Evolutionary conservation across 306 rosid genomes (phyloP), one percentile per base, ranked within the genome.

Genomic region (Sicyos baderoa): DNA sequence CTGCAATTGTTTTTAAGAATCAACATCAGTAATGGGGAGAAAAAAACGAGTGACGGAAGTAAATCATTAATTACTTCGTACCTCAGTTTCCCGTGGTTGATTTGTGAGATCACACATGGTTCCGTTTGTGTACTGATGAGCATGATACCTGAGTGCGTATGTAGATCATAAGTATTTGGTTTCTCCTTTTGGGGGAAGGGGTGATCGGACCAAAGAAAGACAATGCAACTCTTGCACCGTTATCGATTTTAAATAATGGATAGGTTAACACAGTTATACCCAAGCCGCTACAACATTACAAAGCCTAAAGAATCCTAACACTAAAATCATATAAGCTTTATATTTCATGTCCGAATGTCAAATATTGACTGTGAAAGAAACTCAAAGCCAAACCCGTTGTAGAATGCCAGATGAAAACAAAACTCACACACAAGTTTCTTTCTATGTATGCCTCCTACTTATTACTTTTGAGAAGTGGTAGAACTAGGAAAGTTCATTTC

Each of bases 71-170:
- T 18, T 15, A 70, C 70, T 75, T 52, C 75, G 49, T 82, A 90
- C 99, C 94, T 93, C 97, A 5, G 99, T 93, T 79, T 88, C 90
- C 56, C 99, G 84, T 57, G 95, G 94, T 54, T 81, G 83, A 78
- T 88, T 88, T 47, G 97, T 90, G 69, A 93, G 99, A 76, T 93
- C 99, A 71, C 99, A 90, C 3, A 50, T 6, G 74, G 96, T 89
- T 80, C 98, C 98, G 19, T 93, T 89, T 25, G 95, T 89, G 82
- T 88, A 93, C 57, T 85, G 94, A 74, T 93, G 98, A 71, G 97
- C 83, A 84, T 87, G 96, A 71, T 91, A 91, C 85, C 97, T 91
- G 72, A 42, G 76, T 3, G 52, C 75, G 71, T 35, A 35, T 35
- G 42, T 35, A 35, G 42, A 4, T 35, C 42, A 6, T 35, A 35